Conservation (phyloP, 495 filamentous ascomycete species). For the Penicillium robsamsonii region DNA sequence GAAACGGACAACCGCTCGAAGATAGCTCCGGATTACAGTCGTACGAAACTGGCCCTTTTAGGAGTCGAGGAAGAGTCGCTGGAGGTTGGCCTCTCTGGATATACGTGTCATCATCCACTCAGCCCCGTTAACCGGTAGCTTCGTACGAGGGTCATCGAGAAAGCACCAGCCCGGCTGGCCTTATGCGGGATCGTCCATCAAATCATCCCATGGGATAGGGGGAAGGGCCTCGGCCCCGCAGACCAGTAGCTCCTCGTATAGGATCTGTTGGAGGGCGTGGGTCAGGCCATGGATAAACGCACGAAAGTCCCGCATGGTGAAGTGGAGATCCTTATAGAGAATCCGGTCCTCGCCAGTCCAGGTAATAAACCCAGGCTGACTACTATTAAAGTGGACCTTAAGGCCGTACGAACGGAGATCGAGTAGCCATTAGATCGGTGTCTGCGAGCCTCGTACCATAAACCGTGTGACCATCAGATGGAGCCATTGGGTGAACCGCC, state of each 20-base stretch:
- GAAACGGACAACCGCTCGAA: constrained; percentile 11
- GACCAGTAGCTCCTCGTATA: not conserved
- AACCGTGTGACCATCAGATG: constrained; percentile 6
- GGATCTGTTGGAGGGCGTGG: not conserved
- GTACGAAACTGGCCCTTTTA: not conserved
- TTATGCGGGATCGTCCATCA: constrained; percentile 9
- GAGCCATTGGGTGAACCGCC: constrained; percentile 4
- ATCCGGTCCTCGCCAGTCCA: constrained; percentile 11
- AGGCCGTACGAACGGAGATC: constrained; percentile 30
- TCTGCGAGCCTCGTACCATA: constrained; percentile 12
- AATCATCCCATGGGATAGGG: constrained; percentile 7
- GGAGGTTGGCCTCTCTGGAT: not conserved
- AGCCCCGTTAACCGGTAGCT: not conserved
- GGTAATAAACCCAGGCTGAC: not conserved
- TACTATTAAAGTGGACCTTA: constrained; percentile 34
- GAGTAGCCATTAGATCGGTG: constrained; percentile 18
- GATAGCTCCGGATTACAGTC: not conserved
- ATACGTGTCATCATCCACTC: constrained; percentile 11
- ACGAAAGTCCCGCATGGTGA: constrained; percentile 15
- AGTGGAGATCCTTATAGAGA: constrained; percentile 11
- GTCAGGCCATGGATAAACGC: constrained; percentile 9
- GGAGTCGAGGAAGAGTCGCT: constrained; percentile 4
- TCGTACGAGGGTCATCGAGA: constrained; percentile 12
- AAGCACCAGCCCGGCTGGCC: constrained; percentile 17
- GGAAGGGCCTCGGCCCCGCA: not conserved